Base-by-base conservation (phyloP, 805 yeast genomes). In the Kodamaea kaohsiungensis region DNA sequence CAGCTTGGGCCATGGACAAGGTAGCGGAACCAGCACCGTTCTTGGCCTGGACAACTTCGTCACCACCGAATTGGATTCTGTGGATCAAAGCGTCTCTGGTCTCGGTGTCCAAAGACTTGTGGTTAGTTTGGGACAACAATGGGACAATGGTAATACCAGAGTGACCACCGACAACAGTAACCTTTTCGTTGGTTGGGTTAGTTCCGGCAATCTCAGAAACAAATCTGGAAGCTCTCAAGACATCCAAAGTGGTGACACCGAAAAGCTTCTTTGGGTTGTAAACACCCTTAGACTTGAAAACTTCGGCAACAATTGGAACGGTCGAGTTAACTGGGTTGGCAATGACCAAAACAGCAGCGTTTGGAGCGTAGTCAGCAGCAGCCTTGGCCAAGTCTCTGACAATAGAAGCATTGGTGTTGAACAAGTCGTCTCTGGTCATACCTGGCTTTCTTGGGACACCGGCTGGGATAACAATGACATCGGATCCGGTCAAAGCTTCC, bases 361-460 rank as follows among this genome's bases (percentile, higher is more conserved):
- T 82, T 69, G 97, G 97, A 61, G 89, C 82, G 73, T 80, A 70
- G 61, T 88, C 89, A 58, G 96, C 96, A 64, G 84, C 84, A 52
- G 91, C 88, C 75, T 86, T 80, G 70, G 96, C 96, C 73, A 92
- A 82, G 75, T 89, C 97, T 72, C 95, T 86, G 59, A 92, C 97
- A 73, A 92, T 92, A 51, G 96, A 87, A 51, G 98, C 98, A 70
- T 92, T 92, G 80, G 96, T 92, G 81, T 89, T 87, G 87, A 92
- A 92, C 67, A 92, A 81, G 72, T 92, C 98, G 73, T 92, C 98
- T 82, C 98, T 89, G 69, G 97, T 90, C 98, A 92, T 92, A 75
- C 98, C 98, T 63, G 98, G 98, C 81, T 91, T 92, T 85, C 96
- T 89, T 80, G 96, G 98, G 55, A 92, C 96, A 81, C 98, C 98